A percentile compares a stretch with the other conserved stretches of the same genome.
Evolutionary conservation across 805 yeast genomes (phyloP).

Genomic region (Lipomyces orientalis): DNA sequence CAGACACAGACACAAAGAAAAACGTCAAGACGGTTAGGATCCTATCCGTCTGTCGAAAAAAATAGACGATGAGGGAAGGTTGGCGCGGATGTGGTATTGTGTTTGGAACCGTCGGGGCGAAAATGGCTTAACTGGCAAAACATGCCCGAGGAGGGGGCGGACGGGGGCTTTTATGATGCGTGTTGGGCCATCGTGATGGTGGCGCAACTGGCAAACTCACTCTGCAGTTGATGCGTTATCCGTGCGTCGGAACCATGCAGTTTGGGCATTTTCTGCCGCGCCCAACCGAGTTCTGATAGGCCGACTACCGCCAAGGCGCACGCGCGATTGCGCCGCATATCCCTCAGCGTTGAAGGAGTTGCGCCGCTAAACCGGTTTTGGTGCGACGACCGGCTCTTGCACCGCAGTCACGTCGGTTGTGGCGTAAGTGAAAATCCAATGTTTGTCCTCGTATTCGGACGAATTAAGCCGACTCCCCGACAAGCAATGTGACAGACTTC

Average conservation of each 20-base stretch:
- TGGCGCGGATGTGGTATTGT: slow-evolving; percentile 5
- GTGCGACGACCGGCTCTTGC: not conserved
- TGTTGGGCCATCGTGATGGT: not conserved
- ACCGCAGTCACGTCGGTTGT: no score
- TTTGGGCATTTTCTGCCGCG: not conserved
- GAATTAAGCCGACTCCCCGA: no score
- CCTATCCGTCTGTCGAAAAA: not conserved
- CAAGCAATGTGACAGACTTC: no score
- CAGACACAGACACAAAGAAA: not conserved
- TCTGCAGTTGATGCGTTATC: slow-evolving; percentile 1
- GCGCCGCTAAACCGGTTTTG: not conserved
- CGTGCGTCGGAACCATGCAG: not conserved
- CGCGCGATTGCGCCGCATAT: not conserved
- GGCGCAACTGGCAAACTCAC: not conserved
- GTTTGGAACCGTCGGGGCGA: slow-evolving; percentile 4
- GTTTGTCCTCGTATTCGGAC: no score
- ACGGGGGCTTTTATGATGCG: slow-evolving; percentile 1
- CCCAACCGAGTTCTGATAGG: no score
- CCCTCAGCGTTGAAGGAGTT: not conserved
- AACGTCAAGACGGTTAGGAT: not conserved
- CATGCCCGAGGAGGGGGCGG: not conserved
- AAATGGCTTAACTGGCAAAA: slow-evolving; percentile 8
- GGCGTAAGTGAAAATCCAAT: no score
- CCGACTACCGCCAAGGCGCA: not conserved
- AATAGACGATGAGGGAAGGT: not conserved